Conservation (phyloP, 1,284 basidiomycete genomes). For the Pseudozyma sp. region DNA sequence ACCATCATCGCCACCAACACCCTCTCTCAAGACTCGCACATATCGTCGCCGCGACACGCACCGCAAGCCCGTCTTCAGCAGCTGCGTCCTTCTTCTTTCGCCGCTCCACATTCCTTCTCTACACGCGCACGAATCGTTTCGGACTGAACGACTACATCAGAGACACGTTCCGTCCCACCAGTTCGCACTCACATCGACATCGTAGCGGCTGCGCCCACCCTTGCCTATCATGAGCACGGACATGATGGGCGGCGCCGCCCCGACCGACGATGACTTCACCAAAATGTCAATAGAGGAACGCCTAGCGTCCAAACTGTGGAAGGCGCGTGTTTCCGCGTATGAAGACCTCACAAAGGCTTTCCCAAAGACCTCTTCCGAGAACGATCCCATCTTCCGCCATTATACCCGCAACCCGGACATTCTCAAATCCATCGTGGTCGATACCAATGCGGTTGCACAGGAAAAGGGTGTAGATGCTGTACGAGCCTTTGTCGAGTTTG, state of each 20-base stretch:
- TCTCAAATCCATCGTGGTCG: constrained; percentile 70
- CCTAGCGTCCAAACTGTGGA: constrained; percentile 84
- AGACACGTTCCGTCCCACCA: not conserved
- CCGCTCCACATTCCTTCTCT: not conserved
- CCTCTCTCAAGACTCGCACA: constrained; percentile 12
- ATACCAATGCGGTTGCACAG: constrained; percentile 96
- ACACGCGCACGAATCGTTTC: not conserved
- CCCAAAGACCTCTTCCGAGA: constrained; percentile 79
- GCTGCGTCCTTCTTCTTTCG: not conserved
- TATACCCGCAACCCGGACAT: constrained; percentile 78
- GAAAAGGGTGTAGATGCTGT: constrained; percentile 91
- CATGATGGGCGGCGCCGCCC: constrained; percentile 40
- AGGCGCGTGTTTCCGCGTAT: constrained; percentile 93
- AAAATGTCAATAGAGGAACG: constrained; percentile 83
- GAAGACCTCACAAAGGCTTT: constrained; percentile 76
- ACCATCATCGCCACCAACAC: constrained; percentile 6
- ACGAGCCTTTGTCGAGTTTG: constrained; percentile 82
- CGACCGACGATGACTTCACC: constrained; percentile 87
- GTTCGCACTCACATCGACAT: not conserved
- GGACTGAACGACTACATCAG: too few relatives aligned
- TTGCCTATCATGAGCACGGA: constrained; percentile 36
- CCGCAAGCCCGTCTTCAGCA: not conserved
- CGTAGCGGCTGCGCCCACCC: too few relatives aligned
- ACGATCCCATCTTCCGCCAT: constrained; percentile 91
- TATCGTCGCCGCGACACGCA: not conserved